Evolutionary conservation across 2,329 filamentous ascomycete species (phyloP).

Genomic region (Colletotrichum gigasporum): DNA sequence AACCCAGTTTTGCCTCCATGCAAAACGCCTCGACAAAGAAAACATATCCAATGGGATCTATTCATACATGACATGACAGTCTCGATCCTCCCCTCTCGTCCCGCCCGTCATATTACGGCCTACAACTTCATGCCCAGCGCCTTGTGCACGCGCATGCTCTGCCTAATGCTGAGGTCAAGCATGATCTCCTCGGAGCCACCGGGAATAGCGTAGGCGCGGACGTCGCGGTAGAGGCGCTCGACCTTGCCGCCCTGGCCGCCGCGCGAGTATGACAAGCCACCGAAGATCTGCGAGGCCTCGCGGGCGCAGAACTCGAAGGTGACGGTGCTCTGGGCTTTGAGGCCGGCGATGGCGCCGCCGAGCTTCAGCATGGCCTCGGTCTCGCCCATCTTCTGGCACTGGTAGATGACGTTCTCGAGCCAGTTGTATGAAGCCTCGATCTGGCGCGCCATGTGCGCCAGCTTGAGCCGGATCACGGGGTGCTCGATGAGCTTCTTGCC

Average conservation of each 20-base stretch:
- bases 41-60: constrained; percentile 22
- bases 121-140: constrained; percentile 96
- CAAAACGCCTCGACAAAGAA: constrained; percentile 30
- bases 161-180: constrained; percentile 94
- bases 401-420: constrained; percentile 95
- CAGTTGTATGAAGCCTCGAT: constrained; percentile 97
- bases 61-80: constrained; percentile 27
- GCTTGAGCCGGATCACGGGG: constrained; percentile 96
- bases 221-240: constrained; percentile 93
- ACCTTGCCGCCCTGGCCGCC: constrained; percentile 96
- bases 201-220: constrained; percentile 94
- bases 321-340: constrained; percentile 93
- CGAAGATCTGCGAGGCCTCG: constrained; percentile 97
- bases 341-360: constrained; percentile 89
- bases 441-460: constrained; percentile 97
- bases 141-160: constrained; percentile 89
- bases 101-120: constrained; percentile 15
- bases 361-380: constrained; percentile 96
- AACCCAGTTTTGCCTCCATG: constrained; percentile 21
- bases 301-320: constrained; percentile 98
- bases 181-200: constrained; percentile 98
- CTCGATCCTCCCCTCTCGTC: not conserved
- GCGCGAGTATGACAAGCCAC: constrained; percentile 89
- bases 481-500: constrained; percentile 97
- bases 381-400: constrained; percentile 92